These are phyloP conservation scores for Gracilaria caudata DNA, from an alignment of 23 red algal species.

Conservation along the genomic window DNA sequence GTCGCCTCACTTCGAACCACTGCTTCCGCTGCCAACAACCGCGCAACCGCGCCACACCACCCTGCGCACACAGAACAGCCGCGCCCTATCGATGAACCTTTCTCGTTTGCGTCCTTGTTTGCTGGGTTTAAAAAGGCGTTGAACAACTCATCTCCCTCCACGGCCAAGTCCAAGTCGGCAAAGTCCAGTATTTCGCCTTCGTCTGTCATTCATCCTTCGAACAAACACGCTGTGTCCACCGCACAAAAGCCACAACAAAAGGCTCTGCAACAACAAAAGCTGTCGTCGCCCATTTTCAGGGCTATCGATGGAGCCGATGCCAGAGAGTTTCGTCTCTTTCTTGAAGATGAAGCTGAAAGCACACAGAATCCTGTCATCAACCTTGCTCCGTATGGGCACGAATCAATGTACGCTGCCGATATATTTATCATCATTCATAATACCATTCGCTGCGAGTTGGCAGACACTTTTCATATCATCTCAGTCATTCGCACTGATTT, in stretches of 20 bases:
- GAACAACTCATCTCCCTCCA: neutral
- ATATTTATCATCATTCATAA: slow-evolving; percentile 46
- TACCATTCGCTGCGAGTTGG: slow-evolving; percentile 39
- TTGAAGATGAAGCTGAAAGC: slow-evolving; percentile 7
- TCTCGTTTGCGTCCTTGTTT: slow-evolving; percentile 1
- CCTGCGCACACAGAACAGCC: neutral
- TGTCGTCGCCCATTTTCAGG: slow-evolving; percentile 9
- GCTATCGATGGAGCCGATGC: slow-evolving; percentile 49
- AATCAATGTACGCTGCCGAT: slow-evolving; percentile 22
- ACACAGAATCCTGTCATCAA: neutral
- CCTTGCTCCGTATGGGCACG: slow-evolving; percentile 15
- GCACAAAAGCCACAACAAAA: neutral
- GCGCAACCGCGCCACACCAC: neutral
- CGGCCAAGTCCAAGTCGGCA: neutral
- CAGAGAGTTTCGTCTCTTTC: slow-evolving; percentile 48
- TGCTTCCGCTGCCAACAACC: neutral
- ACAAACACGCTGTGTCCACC: neutral
- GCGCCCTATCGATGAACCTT: neutral
- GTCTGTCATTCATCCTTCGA: neutral
- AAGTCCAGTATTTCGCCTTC: neutral
- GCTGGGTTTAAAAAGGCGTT: slow-evolving; percentile 22
- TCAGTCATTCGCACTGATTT: slow-evolving; percentile 7
- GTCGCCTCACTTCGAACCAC: neutral
- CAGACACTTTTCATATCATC: slow-evolving; percentile 44
- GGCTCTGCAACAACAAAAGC: neutral